Evolutionary conservation across 176 grass and related monocot genomes (phyloP), one percentile per base, ranked within the genome.

Genomic region (Triticum aestivum): DNA sequence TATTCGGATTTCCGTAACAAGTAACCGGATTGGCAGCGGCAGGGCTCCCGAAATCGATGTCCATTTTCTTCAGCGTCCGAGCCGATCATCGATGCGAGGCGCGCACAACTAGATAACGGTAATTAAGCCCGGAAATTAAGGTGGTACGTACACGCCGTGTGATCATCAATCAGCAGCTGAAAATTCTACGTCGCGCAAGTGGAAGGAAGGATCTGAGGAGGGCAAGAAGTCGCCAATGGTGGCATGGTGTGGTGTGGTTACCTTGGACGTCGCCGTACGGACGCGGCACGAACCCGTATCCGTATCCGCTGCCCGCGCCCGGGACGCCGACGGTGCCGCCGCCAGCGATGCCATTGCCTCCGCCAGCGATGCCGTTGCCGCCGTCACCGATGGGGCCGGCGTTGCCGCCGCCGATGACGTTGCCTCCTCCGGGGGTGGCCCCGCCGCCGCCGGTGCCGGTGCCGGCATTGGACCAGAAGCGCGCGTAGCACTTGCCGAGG

Each of bases 401-500:
- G 63, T 56, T 26, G 2, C 20, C 7, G 62, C 64, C 20, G 1
- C 23, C 29, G 6, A 3, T 41, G 67, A 23, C 44, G 3, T 45
- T 81, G 33, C 47, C 75, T 10, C 32, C 75, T 2, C 84, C 75
- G 82, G 54, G 54, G 17, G 59, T 75, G 75, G 10, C 11, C 5
- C 12, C 65, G 0, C 42, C 42, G 42, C 12, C 65, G 0, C 42
- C 42, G 42, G 42, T 10, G 0, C 73, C 52, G 10, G 59, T 15
- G 35, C 23, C 89, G 35, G 79, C 90, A 47, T 93, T 95, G 72
- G 91, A 94, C 96, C 96, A 98, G 87, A 90, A 95, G 20, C 93
- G 88, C 35, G 88, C 88, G 83, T 93, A 98, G 86, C 96, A 98
- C 96, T 95, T 98, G 78, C 96, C 93, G 49, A 98, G 96, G 87